Evolutionary conservation across 495 filamentous ascomycete genomes (phyloP).

Genomic region (Extremus antarcticus): DNA sequence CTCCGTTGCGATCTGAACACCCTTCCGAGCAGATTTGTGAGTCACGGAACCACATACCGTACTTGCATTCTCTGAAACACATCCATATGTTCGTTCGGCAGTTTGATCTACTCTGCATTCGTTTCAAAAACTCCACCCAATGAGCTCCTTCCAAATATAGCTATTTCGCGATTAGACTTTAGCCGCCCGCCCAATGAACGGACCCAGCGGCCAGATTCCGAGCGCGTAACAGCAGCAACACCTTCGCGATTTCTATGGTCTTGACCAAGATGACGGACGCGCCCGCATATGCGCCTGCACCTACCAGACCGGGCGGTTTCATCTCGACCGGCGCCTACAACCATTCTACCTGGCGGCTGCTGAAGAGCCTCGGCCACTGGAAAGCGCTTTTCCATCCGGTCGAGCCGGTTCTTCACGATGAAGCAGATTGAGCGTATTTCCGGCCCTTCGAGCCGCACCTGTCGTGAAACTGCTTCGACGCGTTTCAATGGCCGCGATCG

Average conservation of each 20-base stretch:
- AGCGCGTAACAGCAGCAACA: conserved; percentile 3
- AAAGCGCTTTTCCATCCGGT: background rate
- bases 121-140: background rate
- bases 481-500: background rate
- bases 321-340: conserved; percentile 13
- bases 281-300: background rate
- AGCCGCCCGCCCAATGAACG: conserved; percentile 1
- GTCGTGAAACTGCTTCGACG: conserved; percentile 2
- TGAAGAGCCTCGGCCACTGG: conserved; percentile 3
- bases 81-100: background rate
- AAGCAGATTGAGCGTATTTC: background rate
- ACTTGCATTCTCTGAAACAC: background rate
- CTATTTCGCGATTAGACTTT: background rate
- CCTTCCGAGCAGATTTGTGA: background rate
- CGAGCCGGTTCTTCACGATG: too few relatives aligned
- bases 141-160: background rate
- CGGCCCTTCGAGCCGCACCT: background rate
- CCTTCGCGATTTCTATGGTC: background rate
- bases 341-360: conserved; percentile 12
- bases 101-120: conserved; percentile 5
- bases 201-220: background rate
- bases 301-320: conserved; percentile 8
- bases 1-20: too few relatives aligned
- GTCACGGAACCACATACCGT: background rate
- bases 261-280: background rate